Base-by-base conservation (phyloP, 2,329 filamentous ascomycete species). In the Diaporthe sp. region DNA sequence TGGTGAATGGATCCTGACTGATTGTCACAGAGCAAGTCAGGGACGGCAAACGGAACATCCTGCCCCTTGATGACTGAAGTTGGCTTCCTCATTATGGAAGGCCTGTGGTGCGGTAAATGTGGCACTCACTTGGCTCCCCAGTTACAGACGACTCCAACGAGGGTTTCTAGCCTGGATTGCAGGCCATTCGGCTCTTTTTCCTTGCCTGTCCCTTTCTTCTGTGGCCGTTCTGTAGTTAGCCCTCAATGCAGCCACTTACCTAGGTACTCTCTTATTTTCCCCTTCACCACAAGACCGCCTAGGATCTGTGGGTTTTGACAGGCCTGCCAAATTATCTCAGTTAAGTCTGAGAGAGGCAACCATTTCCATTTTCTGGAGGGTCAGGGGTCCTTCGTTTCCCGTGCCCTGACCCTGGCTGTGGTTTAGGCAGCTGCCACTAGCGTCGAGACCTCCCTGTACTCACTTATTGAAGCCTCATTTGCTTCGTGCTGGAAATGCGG, bases 41-140 rank as follows among this genome's bases (percentile, higher is more conserved):
- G 28, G 55, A 74, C 7, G 74, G 74, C 1, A 31, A 47, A 37
- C 71, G 74, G n/a, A 76, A 76, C 4, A 76, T 76, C 28, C 55
- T 76, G 4, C 74, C 74, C 3, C 55, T 76, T 1, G 74, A 76
- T 28, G 74, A 76, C 65, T 68, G 31, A 53, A 17, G 10, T 37
- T 4, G 12, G 44, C 28, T 37, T 28, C 12, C 47, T 20, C 58
- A 20, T 60, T 12, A 31, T 34, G 10, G 15, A 57, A 57, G 28
- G 13, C 28, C 53, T 15, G 15, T 17, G 25, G 5, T 44, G 42
- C 42, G 42, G 42, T 20, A 6, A 44, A 44, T 44, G 7, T 44
- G 42, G 42, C 42, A 20, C 4, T 44, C 42, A 44, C 42, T 44
- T 8, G 5, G 7, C 17, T 8, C 42, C 7, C 42, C 42, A 44